A percentile compares a stretch with the other conserved stretches of the same genome.
Conservation (phyloP, 768 basidiomycete species). For the Austroboletus eburneus region DNA sequence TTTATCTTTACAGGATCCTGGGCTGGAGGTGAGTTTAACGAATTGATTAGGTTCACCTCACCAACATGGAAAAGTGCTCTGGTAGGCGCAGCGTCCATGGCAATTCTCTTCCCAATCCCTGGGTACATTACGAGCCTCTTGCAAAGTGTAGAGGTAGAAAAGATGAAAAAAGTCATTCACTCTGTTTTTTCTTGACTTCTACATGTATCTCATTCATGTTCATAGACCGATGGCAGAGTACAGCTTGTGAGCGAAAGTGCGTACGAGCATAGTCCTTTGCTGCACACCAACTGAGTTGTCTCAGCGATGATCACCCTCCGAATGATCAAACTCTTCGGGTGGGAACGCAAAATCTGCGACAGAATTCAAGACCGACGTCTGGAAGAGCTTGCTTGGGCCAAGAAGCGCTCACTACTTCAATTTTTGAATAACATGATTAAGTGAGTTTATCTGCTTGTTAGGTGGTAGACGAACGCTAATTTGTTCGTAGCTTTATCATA, state of each 20-base stretch:
- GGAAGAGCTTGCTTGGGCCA: slow-evolving; percentile 53
- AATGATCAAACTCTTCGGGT: slow-evolving; percentile 70
- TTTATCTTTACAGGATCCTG: slow-evolving; percentile 4
- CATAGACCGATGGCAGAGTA: slow-evolving; percentile 34
- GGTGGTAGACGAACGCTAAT: neutral
- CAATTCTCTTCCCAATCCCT: slow-evolving; percentile 54
- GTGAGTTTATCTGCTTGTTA: slow-evolving; percentile 6
- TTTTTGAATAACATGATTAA: slow-evolving; percentile 35
- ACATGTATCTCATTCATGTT: slow-evolving; percentile 22
- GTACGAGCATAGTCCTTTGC: slow-evolving; percentile 14
- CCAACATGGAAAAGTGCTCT: slow-evolving; percentile 47
- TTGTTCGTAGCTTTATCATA: slow-evolving; percentile 44
- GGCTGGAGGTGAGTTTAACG: slow-evolving; percentile 7
- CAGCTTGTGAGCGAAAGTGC: slow-evolving; percentile 57
- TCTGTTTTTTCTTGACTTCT: neutral
- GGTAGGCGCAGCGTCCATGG: slow-evolving; percentile 49
- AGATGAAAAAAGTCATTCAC: slow-evolving; percentile 50
- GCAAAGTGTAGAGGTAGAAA: slow-evolving; percentile 43
- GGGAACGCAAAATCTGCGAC: slow-evolving; percentile 55
- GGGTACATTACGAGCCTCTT: slow-evolving; percentile 48
- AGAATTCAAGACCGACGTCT: slow-evolving; percentile 53
- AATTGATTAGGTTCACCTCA: slow-evolving; percentile 25
- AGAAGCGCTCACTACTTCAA: slow-evolving; percentile 47
- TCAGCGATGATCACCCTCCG: slow-evolving; percentile 52
- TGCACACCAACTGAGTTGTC: neutral